Evolutionary conservation across 352 stramenopile genomes (phyloP), one percentile per base, ranked within the genome.

Genomic region (Phytophthora hibernalis): DNA sequence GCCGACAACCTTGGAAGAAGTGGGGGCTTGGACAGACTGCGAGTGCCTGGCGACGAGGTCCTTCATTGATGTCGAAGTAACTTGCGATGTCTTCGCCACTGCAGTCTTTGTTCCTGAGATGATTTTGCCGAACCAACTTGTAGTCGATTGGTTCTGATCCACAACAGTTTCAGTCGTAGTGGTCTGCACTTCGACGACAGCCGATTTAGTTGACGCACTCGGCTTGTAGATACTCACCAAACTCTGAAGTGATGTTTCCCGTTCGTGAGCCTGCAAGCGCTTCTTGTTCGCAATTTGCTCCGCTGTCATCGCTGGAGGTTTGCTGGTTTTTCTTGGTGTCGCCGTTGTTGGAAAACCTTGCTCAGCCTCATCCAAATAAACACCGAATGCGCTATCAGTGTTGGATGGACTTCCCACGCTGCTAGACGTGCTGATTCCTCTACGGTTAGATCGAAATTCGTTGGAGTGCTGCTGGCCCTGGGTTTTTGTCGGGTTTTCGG

Each of bases 31-130:
- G 11, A 40, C 26, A 26, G 54, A 65, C 38, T 58, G 49, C 30
- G 67, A 69, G 53, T 80, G 66, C 40, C 70, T 80, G 3, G 44
- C 44, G 28, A 85, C 47, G 21, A 85, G 61, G 28, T 79, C 74
- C 42, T 74, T 77, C 64, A 84, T 72, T 6, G 76, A 76, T 8
- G 63, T 80, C 10, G 68, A 31, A 40, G 53, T 51, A n/a, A 69
- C 54, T 54, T 63, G 70, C 1, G 38, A 52, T 30, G 33, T 31
- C 22, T 71, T 74, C 18, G 65, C 45, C 18, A 65, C 57, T 52
- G 33, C 20, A 45, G 33, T 37, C 20, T 24, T 59, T 28, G 37
- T 16, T 42, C 15, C 40, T 22, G 47, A 56, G 37, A 47, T 62
- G 28, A 62, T 31, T 24, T 68, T 70, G 40, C 62, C 72, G 22